Conservation (phyloP, 129 eudicot species). For the Arctium lappa region DNA sequence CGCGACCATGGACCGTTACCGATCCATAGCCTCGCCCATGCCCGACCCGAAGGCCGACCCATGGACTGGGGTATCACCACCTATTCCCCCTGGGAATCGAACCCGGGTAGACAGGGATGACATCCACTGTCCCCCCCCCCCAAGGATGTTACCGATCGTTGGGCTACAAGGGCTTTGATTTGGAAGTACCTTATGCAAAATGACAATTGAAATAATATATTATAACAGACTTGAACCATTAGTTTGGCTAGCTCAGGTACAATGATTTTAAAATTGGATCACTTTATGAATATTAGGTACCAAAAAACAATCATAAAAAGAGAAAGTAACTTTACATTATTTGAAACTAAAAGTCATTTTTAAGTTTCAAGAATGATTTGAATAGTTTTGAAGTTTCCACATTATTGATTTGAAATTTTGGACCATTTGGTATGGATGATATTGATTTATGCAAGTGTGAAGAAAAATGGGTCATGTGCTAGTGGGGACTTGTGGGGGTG, state of each 20-base stretch:
- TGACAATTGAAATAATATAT: not conserved
- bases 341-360: not conserved
- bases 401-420: conserved; percentile 12
- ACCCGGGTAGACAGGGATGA: no score
- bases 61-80: no score
- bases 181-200: no score
- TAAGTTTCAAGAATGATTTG: not conserved
- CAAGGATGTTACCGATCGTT: no score
- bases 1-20: no score
- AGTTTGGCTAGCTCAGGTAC: not conserved
- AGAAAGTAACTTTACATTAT: not conserved
- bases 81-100: no score
- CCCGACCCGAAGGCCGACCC: no score
- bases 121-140: no score
- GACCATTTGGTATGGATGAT: conserved; percentile 15
- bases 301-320: not conserved
- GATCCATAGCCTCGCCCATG: no score
- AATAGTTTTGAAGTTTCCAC: not conserved
- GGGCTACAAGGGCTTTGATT: no score
- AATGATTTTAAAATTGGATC: not conserved
- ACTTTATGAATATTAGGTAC: not conserved
- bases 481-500: conserved; percentile 15
- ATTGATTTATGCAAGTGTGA: conserved; percentile 14
- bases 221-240: not conserved
- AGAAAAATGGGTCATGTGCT: conserved; percentile 22